Conservation (phyloP, 2,329 filamentous ascomycete genomes). For the Corinectria fuckeliana region DNA sequence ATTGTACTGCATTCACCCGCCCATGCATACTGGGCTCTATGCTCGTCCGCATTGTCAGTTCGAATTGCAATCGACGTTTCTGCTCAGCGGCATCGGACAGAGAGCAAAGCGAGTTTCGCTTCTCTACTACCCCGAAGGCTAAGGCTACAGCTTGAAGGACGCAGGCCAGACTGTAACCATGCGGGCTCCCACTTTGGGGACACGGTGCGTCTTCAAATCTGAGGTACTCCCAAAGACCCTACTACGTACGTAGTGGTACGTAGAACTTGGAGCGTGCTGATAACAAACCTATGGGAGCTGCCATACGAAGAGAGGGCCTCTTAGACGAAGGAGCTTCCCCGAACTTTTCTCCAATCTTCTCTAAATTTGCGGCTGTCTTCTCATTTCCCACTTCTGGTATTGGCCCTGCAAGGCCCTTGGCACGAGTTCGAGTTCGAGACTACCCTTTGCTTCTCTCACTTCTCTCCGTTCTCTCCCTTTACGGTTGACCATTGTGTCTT, state of each 20-base stretch:
- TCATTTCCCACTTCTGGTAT: conserved; percentile 19
- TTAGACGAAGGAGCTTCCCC: conserved; percentile 9
- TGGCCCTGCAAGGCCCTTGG: conserved; percentile 24
- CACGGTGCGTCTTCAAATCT: conserved; percentile 15
- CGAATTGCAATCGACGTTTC: conserved; percentile 13
- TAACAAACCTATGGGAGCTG: neutral
- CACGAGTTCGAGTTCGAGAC: conserved; percentile 31
- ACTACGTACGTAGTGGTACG: no score
- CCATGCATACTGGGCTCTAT: neutral
- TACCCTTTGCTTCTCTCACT: conserved; percentile 15
- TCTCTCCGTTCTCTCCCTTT: no score
- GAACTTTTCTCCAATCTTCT: conserved; percentile 18
- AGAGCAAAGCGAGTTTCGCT: conserved; percentile 21
- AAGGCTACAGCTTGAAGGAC: conserved; percentile 27
- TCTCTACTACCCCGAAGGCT: conserved; percentile 30
- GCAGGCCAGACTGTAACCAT: conserved; percentile 20
- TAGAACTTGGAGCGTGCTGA: neutral
- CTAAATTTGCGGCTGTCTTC: conserved; percentile 13
- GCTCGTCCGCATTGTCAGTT: neutral
- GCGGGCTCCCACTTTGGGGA: conserved; percentile 21
- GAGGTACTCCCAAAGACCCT: conserved; percentile 18
- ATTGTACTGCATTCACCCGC: conserved; percentile 21
- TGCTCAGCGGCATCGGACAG: conserved; percentile 18
- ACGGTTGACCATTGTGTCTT: conserved; percentile 11
- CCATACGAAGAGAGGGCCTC: neutral